Percentiles rank a stretch among this genome's conserved stretches.
Evolutionary conservation across 1,139 yeast genomes (phyloP).

Genomic region (Pichia sp.): DNA sequence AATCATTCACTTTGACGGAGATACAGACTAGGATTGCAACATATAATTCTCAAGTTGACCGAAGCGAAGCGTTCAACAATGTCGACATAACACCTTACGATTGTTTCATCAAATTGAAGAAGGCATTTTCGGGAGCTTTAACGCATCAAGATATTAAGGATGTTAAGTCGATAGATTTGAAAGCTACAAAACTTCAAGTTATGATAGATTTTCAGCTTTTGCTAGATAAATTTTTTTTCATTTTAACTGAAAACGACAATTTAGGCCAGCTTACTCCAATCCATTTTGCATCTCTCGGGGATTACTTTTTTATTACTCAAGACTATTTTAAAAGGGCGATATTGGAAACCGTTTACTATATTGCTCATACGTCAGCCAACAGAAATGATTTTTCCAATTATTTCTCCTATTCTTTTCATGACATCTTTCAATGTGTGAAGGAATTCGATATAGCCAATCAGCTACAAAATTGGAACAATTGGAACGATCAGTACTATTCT

Average conservation of each 20-base stretch:
- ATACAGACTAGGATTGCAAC: slow-evolving; percentile 37
- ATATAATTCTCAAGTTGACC: slow-evolving; percentile 36
- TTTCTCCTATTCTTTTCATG: slow-evolving; percentile 19
- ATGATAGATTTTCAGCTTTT: slow-evolving; percentile 54
- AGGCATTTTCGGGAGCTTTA: slow-evolving; percentile 61
- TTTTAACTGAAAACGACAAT: slow-evolving; percentile 29
- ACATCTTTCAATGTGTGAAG: slow-evolving; percentile 22
- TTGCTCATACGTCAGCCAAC: slow-evolving; percentile 6
- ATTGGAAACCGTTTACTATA: slow-evolving; percentile 39
- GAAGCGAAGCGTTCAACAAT: slow-evolving; percentile 53
- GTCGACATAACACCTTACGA: slow-evolving; percentile 36
- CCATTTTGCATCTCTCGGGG: slow-evolving; percentile 38
- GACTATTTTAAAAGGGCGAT: slow-evolving; percentile 44
- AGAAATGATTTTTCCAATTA: slow-evolving; percentile 7
- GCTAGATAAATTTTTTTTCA: slow-evolving; percentile 43
- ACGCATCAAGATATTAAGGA: slow-evolving; percentile 40
- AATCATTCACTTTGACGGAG: slow-evolving; percentile 36
- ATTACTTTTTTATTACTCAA: slow-evolving; percentile 23
- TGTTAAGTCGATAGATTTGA: slow-evolving; percentile 48
- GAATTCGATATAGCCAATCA: slow-evolving; percentile 25
- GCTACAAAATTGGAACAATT: slow-evolving; percentile 21
- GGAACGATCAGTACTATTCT: slow-evolving; percentile 27
- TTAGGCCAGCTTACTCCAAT: slow-evolving; percentile 46
- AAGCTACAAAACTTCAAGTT: slow-evolving; percentile 46
- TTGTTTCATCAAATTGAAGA: slow-evolving; percentile 53